Evolutionary conservation across 306 rosid species (phyloP), one percentile per base, ranked within the genome.

Genomic region (Quercus glauca): DNA sequence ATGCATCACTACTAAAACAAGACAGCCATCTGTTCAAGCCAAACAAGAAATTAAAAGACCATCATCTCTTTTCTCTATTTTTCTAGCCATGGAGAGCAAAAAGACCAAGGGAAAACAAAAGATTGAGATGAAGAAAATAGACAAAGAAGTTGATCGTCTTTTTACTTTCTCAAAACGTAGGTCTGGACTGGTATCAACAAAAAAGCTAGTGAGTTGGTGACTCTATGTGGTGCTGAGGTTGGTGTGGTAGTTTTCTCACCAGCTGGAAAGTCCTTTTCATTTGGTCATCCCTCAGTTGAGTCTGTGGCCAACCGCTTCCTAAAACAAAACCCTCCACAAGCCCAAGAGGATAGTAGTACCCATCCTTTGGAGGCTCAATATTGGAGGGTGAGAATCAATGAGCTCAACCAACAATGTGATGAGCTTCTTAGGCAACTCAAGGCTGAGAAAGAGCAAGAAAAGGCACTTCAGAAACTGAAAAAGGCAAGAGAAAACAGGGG

Each of bases 161-260:
- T 85, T 78, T 18, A 90, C 87, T 7, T 92, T 92, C 78, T 85
- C 96, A 0, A 92, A 88, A 83, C 85, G 91, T 18, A 82, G 91
- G 11, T 37, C 81, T 0, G 92, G 97, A 4, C 5, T 31, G 35
- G 35, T 5, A 87, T 92, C 1, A 87, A 86, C 78, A 88, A 91
- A 76, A 92, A 92, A 53, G 90, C 90, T 4, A 81, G 89, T 1
- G 96, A 92, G 31, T 84, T 92, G 4, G 91, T 92, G 7, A 80
- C 89, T 3, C 84, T 91, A 0, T 86, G 90, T 41, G 76, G 89
- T 2, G 81, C 85, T 0, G 80, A 90, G 67, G 76, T 83, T 6
- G 90, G 79, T 0, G 41, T 90, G 29, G 67, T 90, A n/a, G 79
- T 90, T 4, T 83, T 57, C 79, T 89, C 97, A 6, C 90, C 85